These are phyloP conservation scores for Dillenia turbinata DNA, from an alignment of 164 flowering plant genomes.

Conservation along the genomic window DNA sequence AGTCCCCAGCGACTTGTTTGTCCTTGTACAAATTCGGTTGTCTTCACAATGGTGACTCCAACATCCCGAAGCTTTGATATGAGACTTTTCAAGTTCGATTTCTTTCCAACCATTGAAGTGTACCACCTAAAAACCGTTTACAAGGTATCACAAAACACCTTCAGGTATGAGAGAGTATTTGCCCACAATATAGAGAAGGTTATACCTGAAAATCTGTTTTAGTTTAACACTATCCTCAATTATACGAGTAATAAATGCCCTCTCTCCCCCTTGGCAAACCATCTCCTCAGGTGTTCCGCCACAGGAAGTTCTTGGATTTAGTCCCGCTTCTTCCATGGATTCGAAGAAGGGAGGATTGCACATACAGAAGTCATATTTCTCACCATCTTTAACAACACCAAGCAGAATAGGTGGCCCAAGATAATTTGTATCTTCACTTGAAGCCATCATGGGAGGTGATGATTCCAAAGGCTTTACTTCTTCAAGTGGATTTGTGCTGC, in stretches of 20 bases:
- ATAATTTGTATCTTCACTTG: conserved; percentile 24
- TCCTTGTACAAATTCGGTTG: conserved; percentile 97
- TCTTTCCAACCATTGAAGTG: conserved; percentile 90
- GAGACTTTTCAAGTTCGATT: conserved; percentile 61
- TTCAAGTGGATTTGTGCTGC: conserved; percentile 1
- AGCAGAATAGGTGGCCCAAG: conserved; percentile 53
- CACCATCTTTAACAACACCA: conserved; percentile 71
- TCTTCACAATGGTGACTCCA: conserved; percentile 79
- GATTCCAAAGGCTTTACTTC: conserved; percentile 13
- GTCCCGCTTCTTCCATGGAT: conserved; percentile 77
- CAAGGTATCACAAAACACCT: neutral
- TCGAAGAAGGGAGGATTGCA: conserved; percentile 98
- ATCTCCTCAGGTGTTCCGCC: conserved; percentile 90
- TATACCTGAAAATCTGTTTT: conserved; percentile 69
- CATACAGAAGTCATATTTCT: conserved; percentile 93
- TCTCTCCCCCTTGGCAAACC: conserved; percentile 95
- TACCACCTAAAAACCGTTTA: conserved; percentile 63
- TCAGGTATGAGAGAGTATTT: neutral
- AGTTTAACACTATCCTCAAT: conserved; percentile 76
- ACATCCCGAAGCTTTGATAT: conserved; percentile 62
- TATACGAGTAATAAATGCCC: conserved; percentile 71
- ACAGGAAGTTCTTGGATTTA: conserved; percentile 94
- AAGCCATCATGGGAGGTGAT: conserved; percentile 4
- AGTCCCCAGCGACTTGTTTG: conserved; percentile 91
- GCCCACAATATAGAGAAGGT: neutral